Base-by-base conservation (phyloP, 352 stramenopile genomes). In the Pythium coloratum region DNA sequence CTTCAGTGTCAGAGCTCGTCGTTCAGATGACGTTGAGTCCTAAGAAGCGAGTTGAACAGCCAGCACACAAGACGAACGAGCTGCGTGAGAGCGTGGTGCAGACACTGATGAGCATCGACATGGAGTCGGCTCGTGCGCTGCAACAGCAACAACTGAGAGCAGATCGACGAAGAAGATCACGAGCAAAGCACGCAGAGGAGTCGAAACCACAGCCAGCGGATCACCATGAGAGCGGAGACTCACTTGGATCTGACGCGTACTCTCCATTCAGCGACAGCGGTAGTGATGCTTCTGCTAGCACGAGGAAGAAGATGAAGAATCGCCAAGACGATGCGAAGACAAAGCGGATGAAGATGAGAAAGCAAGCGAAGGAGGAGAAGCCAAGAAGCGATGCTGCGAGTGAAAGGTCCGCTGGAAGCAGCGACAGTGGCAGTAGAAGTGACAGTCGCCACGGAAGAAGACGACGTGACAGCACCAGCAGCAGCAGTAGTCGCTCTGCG, bases 91-190 rank as follows among this genome's bases (percentile, higher is more conserved):
- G 71, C 38, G 51, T 85, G 28, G 62, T 88, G 46, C 67, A 88
- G 49, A 73, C 75, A 14, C 67, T 82, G 14, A 50, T 88, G 69
- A 84, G 71, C 33, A 75, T 85, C 55, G 79, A 87, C 46, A 54
- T 79, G 6, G 76, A 84, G 8, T 84, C 76, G 12, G 72, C 71
- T 1, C 55, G 66, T 38, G 66, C 53, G 20, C 34, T 86, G 26
- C 47, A 62, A 32, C 28, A 44, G 6, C 13, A 50, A 7, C 46
- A 53, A 30, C 46, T 32, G 46, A 53, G 46, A 53, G 46, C 46
- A 4, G 46, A 30, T 30, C 34, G n/a, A 28, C 38, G 28, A n/a
- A 24, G 47, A 24, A 30, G 56, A 50, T 18, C 28, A 8, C 6
- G 26, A 18, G 28, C 18, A 50, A 24, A 33, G 32, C 32, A 16